Evolutionary conservation across 1,284 basidiomycete genomes (phyloP), one percentile per base, ranked within the genome.

Genomic region (Boletus semigastroideus): DNA sequence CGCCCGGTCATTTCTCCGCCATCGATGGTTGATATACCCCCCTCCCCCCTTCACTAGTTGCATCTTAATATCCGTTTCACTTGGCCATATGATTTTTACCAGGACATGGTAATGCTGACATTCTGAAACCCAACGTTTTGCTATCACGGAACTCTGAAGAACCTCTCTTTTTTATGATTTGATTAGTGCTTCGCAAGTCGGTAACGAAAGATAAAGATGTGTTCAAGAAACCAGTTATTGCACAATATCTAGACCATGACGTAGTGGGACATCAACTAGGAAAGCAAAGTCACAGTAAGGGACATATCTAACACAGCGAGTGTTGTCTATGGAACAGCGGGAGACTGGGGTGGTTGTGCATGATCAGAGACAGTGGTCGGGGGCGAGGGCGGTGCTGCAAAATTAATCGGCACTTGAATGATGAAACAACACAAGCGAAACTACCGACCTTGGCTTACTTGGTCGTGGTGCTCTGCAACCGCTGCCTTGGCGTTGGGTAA

Each of bases 61-160:
- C 69, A 63, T 61, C 59, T 65, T 68, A 68, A 68, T 68, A 70
- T 71, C 63, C 67, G 57, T 52, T 69, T 70, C 63, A 57, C 56
- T 66, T 66, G 66, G 55, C 58, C 66, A 66, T 70, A 69, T 59
- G 69, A 55, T 59, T 54, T 51, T 65, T 64, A 51, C 62, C 61
- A 55, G 56, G 63, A 62, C 51, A 55, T 54, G 55, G 58, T 66
- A 55, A 65, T 51, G 51, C 65, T 66, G 48, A 69, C 65, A 52
- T 53, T 58, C 53, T 50, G 61, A 60, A 50, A 66, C 52, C 33
- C 33, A 33, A 36, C 9, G 34, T 36, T 51, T 63, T 65, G 54
- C 60, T 63, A 65, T 67, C 53, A 61, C 37, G 64, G 57, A 63
- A 61, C 46, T 55, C 46, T n/a, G 36, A 64, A 52, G 54, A 61